Percentiles rank a stretch among this genome's conserved stretches.
Conservation (phyloP, 805 yeast species). For the Pichia nakasei region DNA sequence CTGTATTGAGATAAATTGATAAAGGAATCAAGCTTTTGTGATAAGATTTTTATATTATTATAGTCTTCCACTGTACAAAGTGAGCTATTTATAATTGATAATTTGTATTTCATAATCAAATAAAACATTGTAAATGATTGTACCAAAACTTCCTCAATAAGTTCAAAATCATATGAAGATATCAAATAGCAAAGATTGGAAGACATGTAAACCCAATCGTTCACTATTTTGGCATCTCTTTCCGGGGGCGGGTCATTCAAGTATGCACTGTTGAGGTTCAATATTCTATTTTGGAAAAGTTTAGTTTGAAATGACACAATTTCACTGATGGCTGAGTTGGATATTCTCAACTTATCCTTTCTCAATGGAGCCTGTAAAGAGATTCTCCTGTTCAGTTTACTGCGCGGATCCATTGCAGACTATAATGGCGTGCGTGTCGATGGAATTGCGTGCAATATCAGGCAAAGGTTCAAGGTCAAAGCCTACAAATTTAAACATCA, state of each 20-base stretch:
- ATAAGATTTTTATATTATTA: background rate
- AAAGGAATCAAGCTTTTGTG: background rate
- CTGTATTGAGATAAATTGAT: background rate
- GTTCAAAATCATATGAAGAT: slow-evolving; percentile 2
- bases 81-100: background rate
- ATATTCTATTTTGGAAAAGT: slow-evolving; percentile 1
- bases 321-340: background rate
- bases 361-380: slow-evolving; percentile 1
- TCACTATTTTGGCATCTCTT: background rate
- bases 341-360: background rate
- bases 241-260: background rate
- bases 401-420: background rate
- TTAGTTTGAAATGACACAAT: slow-evolving; percentile 1
- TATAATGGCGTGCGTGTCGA: no score
- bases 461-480: no score
- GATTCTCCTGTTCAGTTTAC: background rate
- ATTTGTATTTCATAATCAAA: background rate
- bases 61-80: background rate
- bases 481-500: no score
- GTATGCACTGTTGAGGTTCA: background rate
- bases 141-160: slow-evolving; percentile 5
- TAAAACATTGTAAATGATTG: slow-evolving; percentile 6
- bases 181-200: slow-evolving; percentile 4
- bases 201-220: slow-evolving; percentile 9
- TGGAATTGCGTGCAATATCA: no score